phyloP scores from a whole-genome alignment of 768 basidiomycete species.

The Lactarius hengduanensis region DNA sequence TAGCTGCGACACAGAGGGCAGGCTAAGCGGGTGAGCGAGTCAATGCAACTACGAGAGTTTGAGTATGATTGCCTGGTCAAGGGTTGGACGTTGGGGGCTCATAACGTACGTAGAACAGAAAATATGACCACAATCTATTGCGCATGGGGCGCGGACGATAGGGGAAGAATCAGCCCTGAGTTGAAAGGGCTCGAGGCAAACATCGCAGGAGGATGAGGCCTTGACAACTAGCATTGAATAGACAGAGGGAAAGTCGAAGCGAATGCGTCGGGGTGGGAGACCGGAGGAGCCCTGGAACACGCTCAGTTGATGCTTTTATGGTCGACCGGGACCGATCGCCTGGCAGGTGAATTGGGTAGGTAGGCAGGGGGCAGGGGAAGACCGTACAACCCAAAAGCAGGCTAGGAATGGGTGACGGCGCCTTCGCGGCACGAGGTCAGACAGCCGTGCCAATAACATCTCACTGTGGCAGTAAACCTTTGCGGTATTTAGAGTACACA shows the following conservation, averaged over 20 bases:
- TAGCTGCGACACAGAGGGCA: constrained; percentile 29
- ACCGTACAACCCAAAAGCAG: constrained; percentile 14
- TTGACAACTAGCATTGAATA: constrained; percentile 31
- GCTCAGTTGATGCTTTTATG: constrained; percentile 25
- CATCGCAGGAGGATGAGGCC: constrained; percentile 33
- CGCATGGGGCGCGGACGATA: constrained; percentile 26
- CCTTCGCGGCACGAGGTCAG: constrained; percentile 26
- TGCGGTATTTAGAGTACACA: constrained; percentile 20
- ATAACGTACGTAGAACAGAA: constrained; percentile 30
- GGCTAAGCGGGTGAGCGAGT: constrained; percentile 21
- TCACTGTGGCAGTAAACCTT: constrained; percentile 19
- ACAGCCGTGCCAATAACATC: constrained; percentile 16
- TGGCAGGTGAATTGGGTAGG: constrained; percentile 23
- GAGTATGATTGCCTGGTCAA: constrained; percentile 11
- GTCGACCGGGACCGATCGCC: constrained; percentile 27
- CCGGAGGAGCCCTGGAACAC: constrained; percentile 27
- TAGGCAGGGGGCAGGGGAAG: constrained; percentile 9
- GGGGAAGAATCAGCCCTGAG: constrained; percentile 24
- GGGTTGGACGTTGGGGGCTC: constrained; percentile 7
- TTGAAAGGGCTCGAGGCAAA: constrained; percentile 32
- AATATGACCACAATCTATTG: constrained; percentile 33
- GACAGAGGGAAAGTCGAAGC: constrained; percentile 18
- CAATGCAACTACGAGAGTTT: constrained; percentile 23
- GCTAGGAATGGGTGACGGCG: constrained; percentile 19
- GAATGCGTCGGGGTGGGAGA: constrained; percentile 20